Conservation (phyloP, 1,284 basidiomycete species). For the Tilletia setariae region DNA sequence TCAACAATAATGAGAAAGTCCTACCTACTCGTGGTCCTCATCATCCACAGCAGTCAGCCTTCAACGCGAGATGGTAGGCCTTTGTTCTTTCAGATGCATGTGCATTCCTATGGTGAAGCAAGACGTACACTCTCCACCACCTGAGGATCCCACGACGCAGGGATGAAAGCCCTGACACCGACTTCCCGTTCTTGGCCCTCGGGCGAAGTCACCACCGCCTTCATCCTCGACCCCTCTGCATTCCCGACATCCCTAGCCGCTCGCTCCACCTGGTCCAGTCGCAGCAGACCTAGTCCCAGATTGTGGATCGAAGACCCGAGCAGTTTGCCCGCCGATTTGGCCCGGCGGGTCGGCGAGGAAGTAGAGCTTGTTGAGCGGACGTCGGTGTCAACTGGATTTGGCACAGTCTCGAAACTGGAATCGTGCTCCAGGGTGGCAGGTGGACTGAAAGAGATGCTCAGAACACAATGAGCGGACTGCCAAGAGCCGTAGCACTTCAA, state of each 20-base stretch:
- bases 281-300: constrained; percentile 38
- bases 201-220: constrained; percentile 5
- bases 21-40: too few species aligned
- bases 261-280: constrained; percentile 43
- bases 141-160: constrained; percentile 30
- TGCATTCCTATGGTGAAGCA: not conserved
- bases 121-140: constrained; percentile 11
- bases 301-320: constrained; percentile 36
- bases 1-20: too few species aligned
- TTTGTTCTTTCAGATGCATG: not conserved
- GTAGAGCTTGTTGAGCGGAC: constrained; percentile 26
- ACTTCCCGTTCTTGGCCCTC: constrained; percentile 23
- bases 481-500: not conserved
- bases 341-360: constrained; percentile 22
- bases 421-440: constrained; percentile 16
- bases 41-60: not conserved
- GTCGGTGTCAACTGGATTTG: constrained; percentile 26
- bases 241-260: constrained; percentile 17
- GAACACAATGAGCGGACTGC: not conserved
- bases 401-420: not conserved
- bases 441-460: constrained; percentile 1
- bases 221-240: constrained; percentile 28
- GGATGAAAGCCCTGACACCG: constrained; percentile 35
- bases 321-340: constrained; percentile 45
- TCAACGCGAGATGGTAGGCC: not conserved